These are phyloP conservation scores for Saccharomycopsis synnaedendra DNA, from an alignment of 805 yeast genomes.

Conservation along the genomic window DNA sequence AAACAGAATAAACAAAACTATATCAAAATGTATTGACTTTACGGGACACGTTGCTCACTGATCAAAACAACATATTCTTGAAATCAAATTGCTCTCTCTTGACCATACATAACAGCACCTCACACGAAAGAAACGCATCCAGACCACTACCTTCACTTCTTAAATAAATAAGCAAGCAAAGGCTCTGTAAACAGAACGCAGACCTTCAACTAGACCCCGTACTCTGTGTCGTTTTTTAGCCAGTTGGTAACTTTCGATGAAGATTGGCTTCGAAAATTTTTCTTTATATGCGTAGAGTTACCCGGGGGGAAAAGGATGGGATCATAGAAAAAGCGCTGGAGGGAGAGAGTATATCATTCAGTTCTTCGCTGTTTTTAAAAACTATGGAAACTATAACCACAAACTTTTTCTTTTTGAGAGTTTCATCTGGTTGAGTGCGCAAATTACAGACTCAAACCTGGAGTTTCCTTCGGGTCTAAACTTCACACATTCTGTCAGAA, in stretches of 20 bases:
- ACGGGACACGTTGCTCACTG: conserved; percentile 33
- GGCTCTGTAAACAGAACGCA: neutral
- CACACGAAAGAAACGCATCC: conserved; percentile 2
- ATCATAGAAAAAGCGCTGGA: no score
- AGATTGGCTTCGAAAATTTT: conserved; percentile 3
- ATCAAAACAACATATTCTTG: conserved; percentile 28
- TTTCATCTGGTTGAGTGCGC: no score
- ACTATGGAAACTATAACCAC: no score
- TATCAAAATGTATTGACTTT: conserved; percentile 27
- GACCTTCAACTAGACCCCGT: neutral
- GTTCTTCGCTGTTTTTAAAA: no score
- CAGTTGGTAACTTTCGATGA: conserved; percentile 15
- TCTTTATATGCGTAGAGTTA: neutral
- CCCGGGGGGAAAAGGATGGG: no score
- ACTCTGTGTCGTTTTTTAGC: no score
- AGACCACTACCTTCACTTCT: conserved; percentile 8
- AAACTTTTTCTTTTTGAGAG: no score
- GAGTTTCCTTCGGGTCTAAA: no score
- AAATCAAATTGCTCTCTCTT: conserved; percentile 32
- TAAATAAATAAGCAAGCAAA: conserved; percentile 16
- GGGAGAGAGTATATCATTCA: no score
- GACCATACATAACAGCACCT: conserved; percentile 12
- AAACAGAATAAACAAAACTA: no score
- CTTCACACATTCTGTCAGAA: no score
- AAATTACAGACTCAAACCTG: no score